Base-by-base conservation (phyloP, 371 early-diverging fungal genomes). In the Apophysomyces variabilis region DNA sequence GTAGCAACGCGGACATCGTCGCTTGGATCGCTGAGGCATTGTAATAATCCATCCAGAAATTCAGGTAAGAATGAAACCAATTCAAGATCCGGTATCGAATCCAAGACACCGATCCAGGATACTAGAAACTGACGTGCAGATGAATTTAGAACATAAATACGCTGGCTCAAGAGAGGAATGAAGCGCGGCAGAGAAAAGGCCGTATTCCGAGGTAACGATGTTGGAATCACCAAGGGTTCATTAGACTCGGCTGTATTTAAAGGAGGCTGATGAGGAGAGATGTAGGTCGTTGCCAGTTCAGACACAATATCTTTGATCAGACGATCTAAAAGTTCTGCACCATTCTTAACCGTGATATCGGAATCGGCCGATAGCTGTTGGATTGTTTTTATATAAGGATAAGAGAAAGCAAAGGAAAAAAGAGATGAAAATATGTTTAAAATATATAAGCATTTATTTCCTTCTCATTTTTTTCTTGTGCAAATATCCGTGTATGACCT, bases 281-380 rank as follows among this genome's bases (percentile, higher is more conserved):
- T 67, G 65, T 88, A 92, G n/a, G 89, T 90, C 0, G 87, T 85
- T 5, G 95, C 85, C 35, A 92, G 89, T 66, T 96, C 98, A 4
- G 90, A 86, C 0, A 96, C 95, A 70, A 97, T 92, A 68, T 97
- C 97, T 77, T 94, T 95, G 67, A 97, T 87, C 36, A 97, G 80
- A 13, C 95, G 76, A 67, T 97, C 94, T 59, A 97, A 76, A 26
- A 95, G 82, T 39, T 94, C 95, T 0, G 96, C 93, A 9, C 95
- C 97, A 65, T 88, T 92, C 75, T 91, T 95, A 26, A 96, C 96
- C 2, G 90, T 89, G 45, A 79, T 64, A 47, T 95, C 96, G 3
- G 92, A 77, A 71, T 97, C 98, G 0, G 94, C 91, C 5, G 90
- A 83, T 35, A 94, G 74, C 91, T 50, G 32, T 50, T 50, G 8